These are phyloP conservation scores for Pleodorina starrii DNA, from an alignment of 139 green algal genomes.

Conservation along the genomic window DNA sequence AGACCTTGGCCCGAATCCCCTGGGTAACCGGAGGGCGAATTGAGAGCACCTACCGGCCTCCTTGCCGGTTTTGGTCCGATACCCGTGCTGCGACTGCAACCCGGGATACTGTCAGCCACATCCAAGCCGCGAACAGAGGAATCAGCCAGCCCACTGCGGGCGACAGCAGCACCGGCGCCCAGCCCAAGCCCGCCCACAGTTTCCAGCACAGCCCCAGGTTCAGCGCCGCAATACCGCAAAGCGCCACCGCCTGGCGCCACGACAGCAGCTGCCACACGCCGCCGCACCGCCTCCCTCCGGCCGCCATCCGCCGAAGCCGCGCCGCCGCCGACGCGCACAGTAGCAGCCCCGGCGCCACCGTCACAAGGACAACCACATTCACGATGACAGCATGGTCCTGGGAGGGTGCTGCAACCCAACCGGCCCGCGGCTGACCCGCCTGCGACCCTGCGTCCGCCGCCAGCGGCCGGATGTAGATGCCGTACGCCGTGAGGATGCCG, in stretches of 20 bases:
- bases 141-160: conserved; percentile 18
- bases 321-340: background rate
- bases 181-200: conserved; percentile 12
- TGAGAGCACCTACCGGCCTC: no score
- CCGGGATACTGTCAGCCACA: background rate
- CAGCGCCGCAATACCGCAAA: background rate
- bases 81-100: background rate
- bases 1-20: background rate
- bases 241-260: background rate
- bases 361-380: background rate
- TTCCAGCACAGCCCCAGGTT: conserved; percentile 22
- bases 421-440: background rate
- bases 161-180: background rate
- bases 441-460: background rate
- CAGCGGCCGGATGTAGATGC: conserved; percentile 15
- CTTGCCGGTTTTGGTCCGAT: no score
- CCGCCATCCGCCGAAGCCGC: background rate
- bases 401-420: background rate
- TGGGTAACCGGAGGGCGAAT: no score
- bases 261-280: background rate
- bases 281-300: background rate
- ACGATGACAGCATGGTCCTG: background rate
- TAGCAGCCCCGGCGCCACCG: background rate
- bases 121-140: background rate
- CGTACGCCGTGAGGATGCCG: conserved; percentile 15